phyloP scores from a whole-genome alignment of 371 early-diverging fungal genomes.

The Thermomucor indicae-seudaticae region DNA sequence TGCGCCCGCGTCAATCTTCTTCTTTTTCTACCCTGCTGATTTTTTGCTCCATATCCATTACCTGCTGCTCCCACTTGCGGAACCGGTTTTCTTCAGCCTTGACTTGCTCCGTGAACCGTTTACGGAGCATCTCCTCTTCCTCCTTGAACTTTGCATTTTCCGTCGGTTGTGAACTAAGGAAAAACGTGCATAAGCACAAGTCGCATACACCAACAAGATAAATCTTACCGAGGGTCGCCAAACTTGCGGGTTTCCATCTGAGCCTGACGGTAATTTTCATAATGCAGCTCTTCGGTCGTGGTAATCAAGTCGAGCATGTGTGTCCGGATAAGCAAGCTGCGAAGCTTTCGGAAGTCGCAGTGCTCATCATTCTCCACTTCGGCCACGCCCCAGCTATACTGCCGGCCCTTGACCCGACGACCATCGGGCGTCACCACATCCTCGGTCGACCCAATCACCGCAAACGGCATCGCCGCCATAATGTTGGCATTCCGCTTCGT shows the following conservation, averaged over 20 bases:
- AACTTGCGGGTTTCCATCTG: constrained; percentile 82
- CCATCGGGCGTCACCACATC: constrained; percentile 73
- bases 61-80: constrained; percentile 90
- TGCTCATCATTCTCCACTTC: constrained; percentile 87
- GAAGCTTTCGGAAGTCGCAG: constrained; percentile 91
- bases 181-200: background rate
- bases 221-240: constrained; percentile 76
- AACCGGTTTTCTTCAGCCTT: constrained; percentile 92
- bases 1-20: background rate
- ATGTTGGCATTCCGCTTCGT: constrained; percentile 75
- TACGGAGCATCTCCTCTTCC: constrained; percentile 91
- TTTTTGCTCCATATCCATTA: constrained; percentile 33
- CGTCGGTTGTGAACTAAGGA: constrained; percentile 11
- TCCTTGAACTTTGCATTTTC: constrained; percentile 89
- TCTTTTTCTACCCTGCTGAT: background rate
- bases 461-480: constrained; percentile 89
- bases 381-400: constrained; percentile 92
- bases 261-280: constrained; percentile 78
- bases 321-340: constrained; percentile 84
- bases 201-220: too few species aligned
- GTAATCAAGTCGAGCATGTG: constrained; percentile 91
- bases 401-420: constrained; percentile 75
- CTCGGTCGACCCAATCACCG: constrained; percentile 85
- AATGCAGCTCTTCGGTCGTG: constrained; percentile 86
- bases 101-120: constrained; percentile 94